phyloP scores from a whole-genome alignment of 352 stramenopile genomes.

The Plasmopara muralis region DNA sequence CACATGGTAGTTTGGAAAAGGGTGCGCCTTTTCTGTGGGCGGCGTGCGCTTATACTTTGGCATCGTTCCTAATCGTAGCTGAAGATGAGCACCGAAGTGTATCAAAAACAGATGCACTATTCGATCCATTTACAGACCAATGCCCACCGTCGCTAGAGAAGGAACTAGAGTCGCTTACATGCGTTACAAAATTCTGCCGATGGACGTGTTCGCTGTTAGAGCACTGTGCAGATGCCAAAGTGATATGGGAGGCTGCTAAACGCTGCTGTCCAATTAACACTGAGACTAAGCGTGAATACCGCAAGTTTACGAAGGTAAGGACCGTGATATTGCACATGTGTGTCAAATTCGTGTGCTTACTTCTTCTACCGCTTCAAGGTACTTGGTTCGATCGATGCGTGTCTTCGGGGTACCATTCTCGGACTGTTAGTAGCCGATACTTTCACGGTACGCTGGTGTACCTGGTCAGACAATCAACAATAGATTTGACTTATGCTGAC shows the following conservation, averaged over 20 bases:
- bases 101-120: conserved; percentile 16
- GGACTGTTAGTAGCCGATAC: conserved; percentile 79
- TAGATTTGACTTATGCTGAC: background rate
- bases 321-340: background rate
- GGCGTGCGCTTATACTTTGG: conserved; percentile 71
- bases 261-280: conserved; percentile 78
- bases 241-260: conserved; percentile 85
- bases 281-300: conserved; percentile 81
- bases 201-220: conserved; percentile 85
- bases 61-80: conserved; percentile 62
- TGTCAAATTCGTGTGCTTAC: background rate
- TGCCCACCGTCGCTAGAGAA: conserved; percentile 74
- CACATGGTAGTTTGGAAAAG: conserved; percentile 81
- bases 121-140: conserved; percentile 47
- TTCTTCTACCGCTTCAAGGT: conserved; percentile 29
- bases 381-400: conserved; percentile 78
- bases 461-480: background rate
- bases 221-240: conserved; percentile 78
- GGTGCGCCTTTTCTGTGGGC: conserved; percentile 81
- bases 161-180: conserved; percentile 65
- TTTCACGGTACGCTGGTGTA: conserved; percentile 50
- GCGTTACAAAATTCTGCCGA: conserved; percentile 79
- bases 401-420: conserved; percentile 72
- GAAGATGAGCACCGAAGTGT: conserved; percentile 45
- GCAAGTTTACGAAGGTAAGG: conserved; percentile 81